Percentiles rank a stretch among this genome's conserved stretches.
Evolutionary conservation across 176 grass and related monocot species (phyloP).

Genomic region (Lolium rigidum): DNA sequence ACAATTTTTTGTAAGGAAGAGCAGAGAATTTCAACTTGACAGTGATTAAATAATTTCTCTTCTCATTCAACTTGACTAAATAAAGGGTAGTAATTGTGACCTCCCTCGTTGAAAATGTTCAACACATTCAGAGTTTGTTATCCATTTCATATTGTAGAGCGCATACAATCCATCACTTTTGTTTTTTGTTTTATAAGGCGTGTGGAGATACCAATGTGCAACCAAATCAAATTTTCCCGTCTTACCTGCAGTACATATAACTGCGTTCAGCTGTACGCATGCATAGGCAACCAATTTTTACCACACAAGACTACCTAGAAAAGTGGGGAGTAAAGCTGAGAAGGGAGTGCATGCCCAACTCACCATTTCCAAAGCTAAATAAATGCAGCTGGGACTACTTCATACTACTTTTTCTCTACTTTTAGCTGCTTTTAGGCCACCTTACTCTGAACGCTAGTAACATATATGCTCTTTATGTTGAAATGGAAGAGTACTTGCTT

Average conservation of each 20-base stretch:
- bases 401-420: not conserved
- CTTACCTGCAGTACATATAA: not conserved
- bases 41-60: not conserved
- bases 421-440: not conserved
- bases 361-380: not conserved
- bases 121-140: not conserved
- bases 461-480: not conserved
- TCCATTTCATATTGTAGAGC: not conserved
- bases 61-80: not conserved
- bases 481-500: slow-evolving; percentile 17
- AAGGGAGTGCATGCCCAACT: not conserved
- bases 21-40: not conserved
- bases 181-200: not conserved
- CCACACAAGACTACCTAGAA: slow-evolving; percentile 2
- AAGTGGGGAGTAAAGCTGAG: not conserved
- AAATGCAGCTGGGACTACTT: slow-evolving; percentile 5
- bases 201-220: not conserved
- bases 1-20: slow-evolving; percentile 19
- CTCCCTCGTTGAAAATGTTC: not conserved
- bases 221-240: not conserved
- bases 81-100: not conserved
- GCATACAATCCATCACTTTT: not conserved
- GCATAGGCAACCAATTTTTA: slow-evolving; percentile 8
- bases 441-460: not conserved
- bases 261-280: not conserved